Evolutionary conservation across 2,329 filamentous ascomycete species (phyloP).

Genomic region (Talaromyces albobiverticillius): DNA sequence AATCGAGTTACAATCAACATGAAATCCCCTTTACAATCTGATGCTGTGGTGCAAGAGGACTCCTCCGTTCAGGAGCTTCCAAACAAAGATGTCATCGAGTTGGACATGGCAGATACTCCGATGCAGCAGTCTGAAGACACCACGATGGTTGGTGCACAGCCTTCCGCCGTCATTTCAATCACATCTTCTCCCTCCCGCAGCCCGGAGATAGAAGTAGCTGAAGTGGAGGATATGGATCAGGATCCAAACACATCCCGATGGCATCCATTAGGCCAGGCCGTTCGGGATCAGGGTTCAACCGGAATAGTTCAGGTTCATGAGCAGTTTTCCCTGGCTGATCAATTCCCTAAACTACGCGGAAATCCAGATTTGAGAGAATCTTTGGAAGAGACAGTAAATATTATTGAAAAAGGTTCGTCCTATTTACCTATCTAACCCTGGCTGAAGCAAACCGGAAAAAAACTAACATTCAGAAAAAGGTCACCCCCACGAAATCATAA

Average conservation of each 20-base stretch:
- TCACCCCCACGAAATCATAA: slow-evolving; percentile 25
- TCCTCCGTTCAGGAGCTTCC: slow-evolving; percentile 13
- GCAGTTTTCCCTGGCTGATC: slow-evolving; percentile 29
- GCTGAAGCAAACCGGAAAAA: background rate
- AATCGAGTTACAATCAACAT: slow-evolving; percentile 50
- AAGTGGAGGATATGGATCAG: slow-evolving; percentile 49
- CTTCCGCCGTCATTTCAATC: slow-evolving; percentile 36
- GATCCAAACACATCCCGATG: slow-evolving; percentile 45
- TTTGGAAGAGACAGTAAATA: slow-evolving; percentile 28
- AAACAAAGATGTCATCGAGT: slow-evolving; percentile 12
- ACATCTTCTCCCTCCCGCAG: slow-evolving; percentile 44
- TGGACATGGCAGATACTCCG: slow-evolving; percentile 15
- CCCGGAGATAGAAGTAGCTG: slow-evolving; percentile 49
- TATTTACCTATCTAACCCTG: background rate
- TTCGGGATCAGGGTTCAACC: slow-evolving; percentile 26
- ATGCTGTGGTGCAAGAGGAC: background rate
- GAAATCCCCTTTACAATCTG: slow-evolving; percentile 31
- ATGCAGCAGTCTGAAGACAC: slow-evolving; percentile 13
- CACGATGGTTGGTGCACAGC: slow-evolving; percentile 20
- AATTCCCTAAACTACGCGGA: slow-evolving; percentile 35
- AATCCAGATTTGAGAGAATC: slow-evolving; percentile 29
- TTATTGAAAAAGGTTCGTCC: slow-evolving; percentile 40
- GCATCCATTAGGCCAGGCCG: slow-evolving; percentile 35
- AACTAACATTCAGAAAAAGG: slow-evolving; percentile 20
- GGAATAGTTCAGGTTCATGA: slow-evolving; percentile 37